A percentile compares a stretch with the other conserved stretches of the same genome.
phyloP scores from a whole-genome alignment of 352 stramenopile genomes.

The Globisporangium heterothallicum region DNA sequence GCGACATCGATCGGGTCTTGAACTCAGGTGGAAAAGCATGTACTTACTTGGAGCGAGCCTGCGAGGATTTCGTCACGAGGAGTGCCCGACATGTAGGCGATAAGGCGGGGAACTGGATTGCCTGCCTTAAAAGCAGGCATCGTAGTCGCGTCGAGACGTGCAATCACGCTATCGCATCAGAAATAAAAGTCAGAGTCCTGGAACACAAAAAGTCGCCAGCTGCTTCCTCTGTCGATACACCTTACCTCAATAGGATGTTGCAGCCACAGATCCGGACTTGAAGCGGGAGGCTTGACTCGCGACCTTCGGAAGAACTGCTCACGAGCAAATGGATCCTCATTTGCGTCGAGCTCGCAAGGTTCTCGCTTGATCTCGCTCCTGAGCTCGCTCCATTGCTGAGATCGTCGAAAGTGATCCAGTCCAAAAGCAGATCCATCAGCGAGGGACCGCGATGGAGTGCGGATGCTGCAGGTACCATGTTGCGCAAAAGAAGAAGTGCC shows the following conservation, averaged over 20 bases:
- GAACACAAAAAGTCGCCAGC: neutral
- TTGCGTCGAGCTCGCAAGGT: slow-evolving; percentile 9
- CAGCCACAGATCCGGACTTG: slow-evolving; percentile 62
- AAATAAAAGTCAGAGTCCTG: neutral
- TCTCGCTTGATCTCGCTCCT: neutral
- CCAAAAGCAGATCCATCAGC: slow-evolving; percentile 26
- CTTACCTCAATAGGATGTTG: slow-evolving; percentile 60
- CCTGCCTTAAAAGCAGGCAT: slow-evolving; percentile 7
- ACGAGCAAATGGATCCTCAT: slow-evolving; percentile 11
- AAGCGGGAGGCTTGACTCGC: slow-evolving; percentile 18
- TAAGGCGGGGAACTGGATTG: slow-evolving; percentile 1
- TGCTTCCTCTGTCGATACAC: too few relatives aligned
- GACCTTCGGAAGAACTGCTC: slow-evolving; percentile 12
- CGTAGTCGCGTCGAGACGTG: slow-evolving; percentile 5
- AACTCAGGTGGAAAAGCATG: neutral
- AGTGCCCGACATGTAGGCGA: neutral
- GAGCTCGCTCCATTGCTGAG: neutral
- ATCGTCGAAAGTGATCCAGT: slow-evolving; percentile 24
- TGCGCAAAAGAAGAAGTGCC: slow-evolving; percentile 34
- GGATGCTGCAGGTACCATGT: slow-evolving; percentile 3
- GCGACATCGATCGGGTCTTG: neutral
- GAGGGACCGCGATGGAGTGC: slow-evolving; percentile 3
- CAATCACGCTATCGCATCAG: slow-evolving; percentile 6
- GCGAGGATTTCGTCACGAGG: slow-evolving; percentile 8
- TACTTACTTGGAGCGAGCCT: slow-evolving; percentile 10